These are phyloP conservation scores for Kodamaea laetipori DNA, from an alignment of 805 yeast species.

Conservation along the genomic window DNA sequence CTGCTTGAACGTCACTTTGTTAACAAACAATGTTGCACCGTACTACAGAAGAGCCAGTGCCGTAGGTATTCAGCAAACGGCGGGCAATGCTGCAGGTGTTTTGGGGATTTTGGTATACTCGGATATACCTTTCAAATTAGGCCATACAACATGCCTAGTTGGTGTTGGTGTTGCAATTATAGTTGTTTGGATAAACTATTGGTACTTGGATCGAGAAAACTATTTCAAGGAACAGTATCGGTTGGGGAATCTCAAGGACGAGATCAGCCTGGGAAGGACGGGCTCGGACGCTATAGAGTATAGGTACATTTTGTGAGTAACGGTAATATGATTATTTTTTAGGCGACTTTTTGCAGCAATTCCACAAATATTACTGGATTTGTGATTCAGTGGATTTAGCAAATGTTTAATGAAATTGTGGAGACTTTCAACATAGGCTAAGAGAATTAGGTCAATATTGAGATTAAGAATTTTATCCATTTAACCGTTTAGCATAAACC, in stretches of 20 bases:
- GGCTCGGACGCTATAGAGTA: conserved; percentile 7
- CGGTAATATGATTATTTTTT: no score
- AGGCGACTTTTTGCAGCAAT: no score
- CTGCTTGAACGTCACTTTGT: conserved; percentile 3
- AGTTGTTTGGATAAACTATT: conserved; percentile 5
- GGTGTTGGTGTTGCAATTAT: conserved; percentile 6
- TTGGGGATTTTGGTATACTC: conserved; percentile 7
- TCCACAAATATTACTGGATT: neutral
- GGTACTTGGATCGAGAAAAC: conserved; percentile 4
- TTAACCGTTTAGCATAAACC: no score
- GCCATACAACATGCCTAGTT: conserved; percentile 3
- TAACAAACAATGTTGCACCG: conserved; percentile 8
- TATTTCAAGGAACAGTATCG: neutral
- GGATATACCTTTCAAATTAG: conserved; percentile 1
- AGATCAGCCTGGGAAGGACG: neutral
- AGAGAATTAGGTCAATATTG: no score
- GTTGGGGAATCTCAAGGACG: conserved; percentile 6
- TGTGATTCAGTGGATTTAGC: no score
- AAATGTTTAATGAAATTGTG: no score
- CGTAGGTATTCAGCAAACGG: conserved; percentile 7
- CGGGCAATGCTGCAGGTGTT: conserved; percentile 7
- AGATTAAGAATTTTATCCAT: no score
- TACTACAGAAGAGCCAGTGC: conserved; percentile 10
- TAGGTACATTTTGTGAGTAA: conserved; percentile 2
- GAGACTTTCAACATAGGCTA: no score